Base-by-base conservation (phyloP, 495 filamentous ascomycete species). In the Trichoderma asperelloides region DNA sequence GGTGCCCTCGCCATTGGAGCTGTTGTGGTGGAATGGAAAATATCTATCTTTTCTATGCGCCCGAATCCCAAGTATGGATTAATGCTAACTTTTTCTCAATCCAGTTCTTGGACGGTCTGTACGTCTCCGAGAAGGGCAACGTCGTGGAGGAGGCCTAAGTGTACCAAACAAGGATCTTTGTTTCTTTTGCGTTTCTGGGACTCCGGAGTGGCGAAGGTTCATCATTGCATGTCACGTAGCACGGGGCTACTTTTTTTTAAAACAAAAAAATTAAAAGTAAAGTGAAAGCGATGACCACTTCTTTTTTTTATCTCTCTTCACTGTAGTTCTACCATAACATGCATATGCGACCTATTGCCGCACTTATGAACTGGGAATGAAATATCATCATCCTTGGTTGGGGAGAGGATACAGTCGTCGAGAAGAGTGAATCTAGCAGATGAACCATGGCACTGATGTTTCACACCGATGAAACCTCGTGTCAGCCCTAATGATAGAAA, bases 91-190 rank as follows among this genome's bases (percentile, higher is more conserved):
- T 45, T 40, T n/a, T 64, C 4, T 69, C 55, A 28, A n/a, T 43
- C 63, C 73, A 97, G 95, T 98, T 98, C 89, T 87, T 98, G 87
- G 95, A 98, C 83, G 95, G 95, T 87, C 84, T 98, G 79, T 98
- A 98, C 85, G 95, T 98, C 74, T 96, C 93, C 73, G 94, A 98
- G 91, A 88, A 88, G 85, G 88, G 89, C 79, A 96, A 98, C 87
- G 90, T 98, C 73, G 83, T 84, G 71, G 90, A 91, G 76, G 64
- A 65, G 18, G 90, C 88, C 65, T 74, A 70, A 72, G 79, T 76
- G 77, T 64, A 73, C 66, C 27, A n/a, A 40, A 68, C 66, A 70
- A 69, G 63, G 66, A 69, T 66, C 64, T 69, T 68, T 71, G 69
- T 77, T 75, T 77, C 73, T 74, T 78, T 76, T 69, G 67, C 73